A percentile compares a stretch with the other conserved stretches of the same genome.
phyloP scores from a whole-genome alignment of 2,329 filamentous ascomycete genomes.

The Pezizomycotina sp. region DNA sequence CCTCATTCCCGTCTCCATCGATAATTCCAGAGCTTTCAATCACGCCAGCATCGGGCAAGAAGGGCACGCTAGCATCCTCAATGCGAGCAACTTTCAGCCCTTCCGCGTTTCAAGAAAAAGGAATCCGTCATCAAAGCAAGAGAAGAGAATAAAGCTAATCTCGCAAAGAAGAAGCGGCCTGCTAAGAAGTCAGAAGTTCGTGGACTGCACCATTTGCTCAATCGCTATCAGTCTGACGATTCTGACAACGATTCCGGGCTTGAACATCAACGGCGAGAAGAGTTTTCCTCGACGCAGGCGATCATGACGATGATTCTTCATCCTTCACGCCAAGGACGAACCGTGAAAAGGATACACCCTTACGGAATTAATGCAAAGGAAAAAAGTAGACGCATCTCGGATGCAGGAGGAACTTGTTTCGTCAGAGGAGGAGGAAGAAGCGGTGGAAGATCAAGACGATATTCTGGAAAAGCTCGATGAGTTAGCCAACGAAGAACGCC shows the following conservation, averaged over 20 bases:
- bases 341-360: slow-evolving; percentile 3
- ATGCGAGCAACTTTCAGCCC: slow-evolving; percentile 43
- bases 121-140: slow-evolving; percentile 41
- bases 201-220: slow-evolving; percentile 64
- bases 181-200: slow-evolving; percentile 46
- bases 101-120: slow-evolving; percentile 57
- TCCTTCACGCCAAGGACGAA: slow-evolving; percentile 16
- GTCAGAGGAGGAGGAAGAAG: slow-evolving; percentile 24
- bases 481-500: slow-evolving; percentile 13
- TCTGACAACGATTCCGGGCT: slow-evolving; percentile 49
- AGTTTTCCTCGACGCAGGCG: slow-evolving; percentile 7
- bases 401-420: slow-evolving; percentile 36
- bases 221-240: slow-evolving; percentile 52
- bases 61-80: slow-evolving; percentile 32
- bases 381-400: no score
- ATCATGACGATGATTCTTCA: slow-evolving; percentile 10
- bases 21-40: no score
- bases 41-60: no score
- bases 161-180: slow-evolving; percentile 37
- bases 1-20: slow-evolving; percentile 39
- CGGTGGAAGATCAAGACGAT: slow-evolving; percentile 6
- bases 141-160: no score
- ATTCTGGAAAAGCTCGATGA: slow-evolving; percentile 8
- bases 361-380: slow-evolving; percentile 45
- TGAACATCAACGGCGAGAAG: slow-evolving; percentile 19